A percentile compares a stretch with the other conserved stretches of the same genome.
Conservation (phyloP, 257 asterid genomes). For the Plectranthus barbatus region DNA sequence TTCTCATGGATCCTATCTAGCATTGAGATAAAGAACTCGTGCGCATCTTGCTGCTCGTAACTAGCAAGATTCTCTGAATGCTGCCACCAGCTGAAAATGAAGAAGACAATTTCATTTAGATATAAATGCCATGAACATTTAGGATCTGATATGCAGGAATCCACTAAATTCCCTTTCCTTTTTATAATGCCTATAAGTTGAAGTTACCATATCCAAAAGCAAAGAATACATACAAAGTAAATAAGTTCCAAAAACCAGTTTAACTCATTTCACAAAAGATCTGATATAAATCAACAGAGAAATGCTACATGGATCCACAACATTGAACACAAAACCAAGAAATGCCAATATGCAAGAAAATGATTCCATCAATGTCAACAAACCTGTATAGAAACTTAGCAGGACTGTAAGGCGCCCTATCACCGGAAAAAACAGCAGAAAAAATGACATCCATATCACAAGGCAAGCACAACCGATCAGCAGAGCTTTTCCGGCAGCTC, state of each 20-base stretch:
- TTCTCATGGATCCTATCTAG: slow-evolving; percentile 63
- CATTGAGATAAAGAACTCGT: slow-evolving; percentile 60
- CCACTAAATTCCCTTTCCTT: neutral
- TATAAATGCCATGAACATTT: neutral
- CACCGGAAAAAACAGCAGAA: slow-evolving; percentile 59
- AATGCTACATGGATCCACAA: neutral
- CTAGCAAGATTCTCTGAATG: slow-evolving; percentile 59
- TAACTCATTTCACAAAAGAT: neutral
- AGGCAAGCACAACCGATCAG: slow-evolving; percentile 51
- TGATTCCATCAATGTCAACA: slow-evolving; percentile 9
- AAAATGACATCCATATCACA: slow-evolving; percentile 58
- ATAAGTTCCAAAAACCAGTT: neutral
- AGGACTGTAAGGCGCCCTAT: slow-evolving; percentile 55
- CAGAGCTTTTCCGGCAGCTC: slow-evolving; percentile 31
- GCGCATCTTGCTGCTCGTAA: slow-evolving; percentile 72
- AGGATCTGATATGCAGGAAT: neutral
- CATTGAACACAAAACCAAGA: neutral
- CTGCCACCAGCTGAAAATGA: slow-evolving; percentile 66
- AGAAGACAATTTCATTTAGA: neutral
- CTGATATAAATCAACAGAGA: neutral
- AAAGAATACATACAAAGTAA: neutral
- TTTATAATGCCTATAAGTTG: neutral
- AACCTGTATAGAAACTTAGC: slow-evolving; percentile 73
- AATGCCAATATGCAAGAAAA: neutral
- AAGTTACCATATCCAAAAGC: neutral